A percentile compares a stretch with the other conserved stretches of the same genome.
These are phyloP conservation scores for Phytophthora nicotianae DNA, from an alignment of 352 stramenopile genomes.

Conservation along the genomic window DNA sequence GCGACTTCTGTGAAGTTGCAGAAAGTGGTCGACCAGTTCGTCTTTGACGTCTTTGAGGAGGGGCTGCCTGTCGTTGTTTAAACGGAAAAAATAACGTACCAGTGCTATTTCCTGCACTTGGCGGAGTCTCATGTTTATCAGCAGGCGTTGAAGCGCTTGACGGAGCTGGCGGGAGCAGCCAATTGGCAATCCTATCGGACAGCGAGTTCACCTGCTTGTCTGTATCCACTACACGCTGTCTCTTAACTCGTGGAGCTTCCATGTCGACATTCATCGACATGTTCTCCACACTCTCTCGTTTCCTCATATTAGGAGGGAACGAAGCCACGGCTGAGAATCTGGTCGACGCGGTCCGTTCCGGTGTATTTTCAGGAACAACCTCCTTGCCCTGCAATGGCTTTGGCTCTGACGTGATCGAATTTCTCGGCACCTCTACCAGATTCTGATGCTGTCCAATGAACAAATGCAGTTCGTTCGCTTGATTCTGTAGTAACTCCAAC, in stretches of 20 bases:
- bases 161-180: constrained; percentile 46
- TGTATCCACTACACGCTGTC: constrained; percentile 41
- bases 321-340: constrained; percentile 51
- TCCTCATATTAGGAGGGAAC: constrained; percentile 38
- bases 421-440: constrained; percentile 20
- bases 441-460: constrained; percentile 59
- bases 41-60: constrained; percentile 17
- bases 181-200: constrained; percentile 59
- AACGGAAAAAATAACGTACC: constrained; percentile 44
- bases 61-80: constrained; percentile 32
- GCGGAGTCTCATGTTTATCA: constrained; percentile 12
- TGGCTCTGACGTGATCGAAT: background rate
- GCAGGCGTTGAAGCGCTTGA: constrained; percentile 8
- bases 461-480: constrained; percentile 59
- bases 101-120: constrained; percentile 11
- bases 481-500: constrained; percentile 62
- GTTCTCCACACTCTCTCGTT: constrained; percentile 43
- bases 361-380: constrained; percentile 35
- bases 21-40: constrained; percentile 23
- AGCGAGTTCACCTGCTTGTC: constrained; percentile 52
- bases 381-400: constrained; percentile 53
- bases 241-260: constrained; percentile 41
- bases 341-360: constrained; percentile 37
- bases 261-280: constrained; percentile 26
- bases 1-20: constrained; percentile 26